phyloP scores from a whole-genome alignment of 352 stramenopile genomes.

The Phytopythium mirpurense region DNA sequence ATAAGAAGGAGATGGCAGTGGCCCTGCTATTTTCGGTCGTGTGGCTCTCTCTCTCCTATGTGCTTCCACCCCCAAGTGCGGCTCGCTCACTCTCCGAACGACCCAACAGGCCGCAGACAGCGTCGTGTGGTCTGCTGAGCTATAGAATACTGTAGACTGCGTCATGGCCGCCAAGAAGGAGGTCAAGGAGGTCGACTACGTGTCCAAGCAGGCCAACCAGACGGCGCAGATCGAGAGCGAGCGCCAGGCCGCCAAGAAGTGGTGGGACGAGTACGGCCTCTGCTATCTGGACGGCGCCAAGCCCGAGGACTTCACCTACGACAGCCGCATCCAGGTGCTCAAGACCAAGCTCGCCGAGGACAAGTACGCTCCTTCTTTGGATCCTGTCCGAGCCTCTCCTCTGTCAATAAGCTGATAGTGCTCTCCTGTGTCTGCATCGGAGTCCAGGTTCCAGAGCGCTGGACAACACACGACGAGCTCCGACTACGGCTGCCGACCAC shows the following conservation, averaged over 20 bases:
- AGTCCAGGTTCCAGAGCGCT: conserved; percentile 43
- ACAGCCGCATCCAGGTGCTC: conserved; percentile 68
- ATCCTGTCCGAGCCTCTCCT: too few species aligned
- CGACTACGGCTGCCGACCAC: conserved; percentile 62
- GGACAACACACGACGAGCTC: conserved; percentile 48
- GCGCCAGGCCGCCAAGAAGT: conserved; percentile 64
- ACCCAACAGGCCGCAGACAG: too few species aligned
- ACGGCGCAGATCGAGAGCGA: conserved; percentile 82
- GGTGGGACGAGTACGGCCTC: conserved; percentile 78
- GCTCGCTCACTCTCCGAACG: too few species aligned
- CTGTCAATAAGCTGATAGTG: not conserved
- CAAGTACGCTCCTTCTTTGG: conserved; percentile 41
- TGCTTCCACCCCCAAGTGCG: too few species aligned
- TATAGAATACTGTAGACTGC: too few species aligned
- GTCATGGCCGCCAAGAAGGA: conserved; percentile 40
- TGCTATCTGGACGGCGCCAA: conserved; percentile 77
- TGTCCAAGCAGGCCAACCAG: conserved; percentile 80
- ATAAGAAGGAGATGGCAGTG: too few species aligned
- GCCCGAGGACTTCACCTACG: conserved; percentile 79
- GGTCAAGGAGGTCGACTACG: conserved; percentile 75
- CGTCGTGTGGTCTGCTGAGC: too few species aligned
- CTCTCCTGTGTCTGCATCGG: not conserved
- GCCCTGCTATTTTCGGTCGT: too few species aligned
- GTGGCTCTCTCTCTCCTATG: too few species aligned
- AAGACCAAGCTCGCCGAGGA: conserved; percentile 54